Conservation (phyloP, 2,329 filamentous ascomycete species). For the Colletotrichum cereale region DNA sequence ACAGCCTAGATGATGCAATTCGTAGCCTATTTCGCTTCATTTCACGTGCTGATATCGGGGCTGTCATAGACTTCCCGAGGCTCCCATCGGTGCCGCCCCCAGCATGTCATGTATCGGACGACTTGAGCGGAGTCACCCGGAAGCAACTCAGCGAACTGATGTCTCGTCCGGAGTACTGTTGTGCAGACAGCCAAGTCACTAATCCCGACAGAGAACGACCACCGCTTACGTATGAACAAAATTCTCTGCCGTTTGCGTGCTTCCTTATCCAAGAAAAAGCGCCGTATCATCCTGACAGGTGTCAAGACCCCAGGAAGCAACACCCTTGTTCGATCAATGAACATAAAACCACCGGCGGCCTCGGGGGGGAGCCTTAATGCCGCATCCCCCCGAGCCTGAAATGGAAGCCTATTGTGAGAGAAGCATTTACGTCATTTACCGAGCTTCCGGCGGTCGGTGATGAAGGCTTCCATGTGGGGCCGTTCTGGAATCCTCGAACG, state of each 20-base stretch:
- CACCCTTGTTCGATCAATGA: neutral
- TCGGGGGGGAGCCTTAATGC: neutral
- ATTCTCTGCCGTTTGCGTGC: neutral
- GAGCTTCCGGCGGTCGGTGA: neutral
- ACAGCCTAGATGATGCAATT: neutral
- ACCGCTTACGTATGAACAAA: neutral
- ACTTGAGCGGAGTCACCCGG: neutral
- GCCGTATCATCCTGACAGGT: neutral
- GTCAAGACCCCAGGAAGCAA: neutral
- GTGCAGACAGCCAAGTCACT: neutral
- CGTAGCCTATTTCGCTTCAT: neutral
- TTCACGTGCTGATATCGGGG: neutral
- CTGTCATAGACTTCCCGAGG: neutral
- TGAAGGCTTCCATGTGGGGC: neutral
- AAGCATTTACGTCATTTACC: neutral
- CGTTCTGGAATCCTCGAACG: neutral
- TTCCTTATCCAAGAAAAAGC: neutral
- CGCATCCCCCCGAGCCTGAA: neutral
- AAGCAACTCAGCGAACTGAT: neutral
- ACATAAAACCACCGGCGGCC: neutral
- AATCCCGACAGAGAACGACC: neutral
- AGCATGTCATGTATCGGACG: accelerated
- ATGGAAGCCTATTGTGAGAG: neutral
- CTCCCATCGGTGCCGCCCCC: too few species aligned
- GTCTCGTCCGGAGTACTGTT: slow-evolving; percentile 9